A percentile compares a stretch with the other conserved stretches of the same genome.
These are phyloP conservation scores for Annulohypoxylon nitens DNA, from an alignment of 495 filamentous ascomycete genomes.

Conservation along the genomic window DNA sequence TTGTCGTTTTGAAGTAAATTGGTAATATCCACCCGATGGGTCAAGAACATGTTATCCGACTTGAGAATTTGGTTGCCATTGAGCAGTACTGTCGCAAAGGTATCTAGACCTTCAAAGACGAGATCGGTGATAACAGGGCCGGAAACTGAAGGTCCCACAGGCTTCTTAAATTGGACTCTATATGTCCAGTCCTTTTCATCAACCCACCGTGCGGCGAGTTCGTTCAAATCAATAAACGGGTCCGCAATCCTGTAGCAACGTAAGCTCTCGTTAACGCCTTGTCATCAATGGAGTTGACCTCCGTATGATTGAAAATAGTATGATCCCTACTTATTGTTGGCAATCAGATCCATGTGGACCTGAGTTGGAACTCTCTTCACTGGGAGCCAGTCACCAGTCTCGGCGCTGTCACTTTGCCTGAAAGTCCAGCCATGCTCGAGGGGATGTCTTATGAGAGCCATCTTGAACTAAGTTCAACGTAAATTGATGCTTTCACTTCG, in stretches of 20 bases:
- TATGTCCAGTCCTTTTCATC: constrained; percentile 76
- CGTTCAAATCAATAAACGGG: constrained; percentile 77
- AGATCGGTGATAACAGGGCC: constrained; percentile 58
- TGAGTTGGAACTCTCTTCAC: constrained; percentile 47
- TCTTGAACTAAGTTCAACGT: constrained; percentile 2
- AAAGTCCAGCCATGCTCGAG: constrained; percentile 46
- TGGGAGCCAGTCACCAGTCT: constrained; percentile 43
- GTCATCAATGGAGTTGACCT: not conserved
- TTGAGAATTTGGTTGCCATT: constrained; percentile 68
- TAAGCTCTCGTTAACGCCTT: constrained; percentile 26
- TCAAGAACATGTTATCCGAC: constrained; percentile 74
- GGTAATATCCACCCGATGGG: constrained; percentile 62
- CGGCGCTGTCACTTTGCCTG: constrained; percentile 32
- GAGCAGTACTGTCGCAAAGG: constrained; percentile 71
- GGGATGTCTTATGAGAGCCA: constrained; percentile 41
- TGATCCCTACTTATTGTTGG: constrained; percentile 43
- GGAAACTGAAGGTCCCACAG: constrained; percentile 62
- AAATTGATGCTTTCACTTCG: not conserved
- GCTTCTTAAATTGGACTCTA: constrained; percentile 56
- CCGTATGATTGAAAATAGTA: not conserved
- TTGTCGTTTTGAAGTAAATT: constrained; percentile 45
- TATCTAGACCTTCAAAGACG: constrained; percentile 75
- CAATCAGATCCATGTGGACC: constrained; percentile 49
- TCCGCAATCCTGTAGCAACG: constrained; percentile 62
- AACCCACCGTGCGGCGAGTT: constrained; percentile 75